Evolutionary conservation across 768 basidiomycete genomes (phyloP).

Genomic region (Filobasidium wieringae): DNA sequence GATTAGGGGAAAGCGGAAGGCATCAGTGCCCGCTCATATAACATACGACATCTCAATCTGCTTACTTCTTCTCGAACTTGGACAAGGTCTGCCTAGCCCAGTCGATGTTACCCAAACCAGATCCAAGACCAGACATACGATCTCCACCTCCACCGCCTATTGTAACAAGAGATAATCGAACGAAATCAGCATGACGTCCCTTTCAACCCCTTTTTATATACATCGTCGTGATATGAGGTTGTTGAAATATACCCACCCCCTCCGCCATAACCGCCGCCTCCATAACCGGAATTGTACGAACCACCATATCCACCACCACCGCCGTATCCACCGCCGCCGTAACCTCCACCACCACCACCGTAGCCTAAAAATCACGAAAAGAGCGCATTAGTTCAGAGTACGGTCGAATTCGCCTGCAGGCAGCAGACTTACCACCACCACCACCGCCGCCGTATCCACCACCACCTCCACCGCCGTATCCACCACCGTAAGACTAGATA

Average conservation of each 20-base stretch:
- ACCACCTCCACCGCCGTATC: slow-evolving; percentile 12
- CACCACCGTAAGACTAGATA: slow-evolving; percentile 6
- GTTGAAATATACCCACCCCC: slow-evolving; percentile 11
- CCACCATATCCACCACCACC: background rate
- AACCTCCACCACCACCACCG: slow-evolving; percentile 47
- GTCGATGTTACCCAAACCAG: slow-evolving; percentile 68
- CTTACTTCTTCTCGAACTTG: slow-evolving; percentile 88
- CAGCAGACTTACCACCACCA: slow-evolving; percentile 1
- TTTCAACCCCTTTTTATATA: background rate
- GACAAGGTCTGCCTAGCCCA: slow-evolving; percentile 64
- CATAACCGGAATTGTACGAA: no score
- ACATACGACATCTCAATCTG: background rate
- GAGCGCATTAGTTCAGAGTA: background rate
- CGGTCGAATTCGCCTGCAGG: no score
- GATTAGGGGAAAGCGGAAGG: background rate
- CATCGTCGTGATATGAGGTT: background rate
- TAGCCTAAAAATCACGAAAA: slow-evolving; percentile 4
- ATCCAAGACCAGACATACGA: slow-evolving; percentile 65
- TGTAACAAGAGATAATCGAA: slow-evolving; percentile 1
- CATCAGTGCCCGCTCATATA: background rate
- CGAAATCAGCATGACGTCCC: background rate
- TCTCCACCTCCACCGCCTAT: slow-evolving; percentile 36
- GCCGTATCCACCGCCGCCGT: slow-evolving; percentile 50
- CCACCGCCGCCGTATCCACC: background rate
- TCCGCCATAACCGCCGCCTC: slow-evolving; percentile 3